These are phyloP conservation scores for Glomus cerebriforme DNA, from an alignment of 192 early-diverging fungal species.

Conservation along the genomic window DNA sequence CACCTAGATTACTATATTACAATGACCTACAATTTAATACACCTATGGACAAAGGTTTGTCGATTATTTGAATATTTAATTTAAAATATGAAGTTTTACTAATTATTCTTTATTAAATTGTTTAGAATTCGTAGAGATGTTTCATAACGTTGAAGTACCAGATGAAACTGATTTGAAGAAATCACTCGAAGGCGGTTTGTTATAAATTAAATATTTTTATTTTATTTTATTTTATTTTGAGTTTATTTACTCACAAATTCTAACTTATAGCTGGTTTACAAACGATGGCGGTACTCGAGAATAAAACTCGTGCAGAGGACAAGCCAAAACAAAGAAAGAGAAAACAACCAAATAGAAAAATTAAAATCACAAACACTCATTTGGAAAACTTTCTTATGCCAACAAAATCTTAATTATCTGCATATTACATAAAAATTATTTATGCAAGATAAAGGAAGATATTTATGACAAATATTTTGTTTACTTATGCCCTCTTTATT, in stretches of 20 bases:
- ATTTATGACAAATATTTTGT: not conserved
- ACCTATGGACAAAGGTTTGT: conserved; percentile 54
- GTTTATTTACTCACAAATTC: not conserved
- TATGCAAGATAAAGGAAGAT: too few relatives aligned
- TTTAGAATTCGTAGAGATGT: conserved; percentile 74
- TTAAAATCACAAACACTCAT: conserved; percentile 82
- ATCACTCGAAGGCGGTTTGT: conserved; percentile 62
- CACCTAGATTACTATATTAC: conserved; percentile 67
- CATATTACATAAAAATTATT: too few relatives aligned
- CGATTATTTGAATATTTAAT: not conserved
- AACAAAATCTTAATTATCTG: not conserved
- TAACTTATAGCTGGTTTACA: conserved; percentile 60
- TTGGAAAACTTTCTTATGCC: conserved; percentile 63
- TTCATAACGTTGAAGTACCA: conserved; percentile 67
- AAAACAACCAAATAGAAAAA: conserved; percentile 62
- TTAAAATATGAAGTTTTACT: not conserved
- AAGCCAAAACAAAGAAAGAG: conserved; percentile 61
- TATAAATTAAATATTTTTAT: not conserved
- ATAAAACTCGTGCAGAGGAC: conserved; percentile 53
- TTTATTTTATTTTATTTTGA: not conserved
- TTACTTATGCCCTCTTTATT: not conserved
- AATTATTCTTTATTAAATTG: conserved; percentile 16
- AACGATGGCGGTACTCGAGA: conserved; percentile 72
- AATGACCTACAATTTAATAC: conserved; percentile 61
- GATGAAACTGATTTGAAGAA: conserved; percentile 72